These are phyloP conservation scores for Lophiostoma macrostomum DNA, from an alignment of 495 filamentous ascomycete species.

Conservation along the genomic window DNA sequence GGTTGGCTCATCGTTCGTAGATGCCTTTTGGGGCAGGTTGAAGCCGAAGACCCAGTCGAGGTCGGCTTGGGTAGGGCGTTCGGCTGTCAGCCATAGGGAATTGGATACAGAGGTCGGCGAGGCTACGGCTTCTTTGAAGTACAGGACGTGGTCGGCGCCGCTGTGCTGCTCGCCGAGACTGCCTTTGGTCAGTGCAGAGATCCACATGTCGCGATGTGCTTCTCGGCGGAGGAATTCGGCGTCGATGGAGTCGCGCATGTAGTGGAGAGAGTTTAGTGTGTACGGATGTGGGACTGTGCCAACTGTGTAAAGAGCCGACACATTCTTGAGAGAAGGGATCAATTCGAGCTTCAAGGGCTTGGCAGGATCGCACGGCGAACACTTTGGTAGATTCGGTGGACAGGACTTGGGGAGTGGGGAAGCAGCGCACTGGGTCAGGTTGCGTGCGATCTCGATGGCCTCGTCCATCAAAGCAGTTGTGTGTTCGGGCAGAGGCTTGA, in stretches of 20 bases:
- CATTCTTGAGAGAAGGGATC: slow-evolving; percentile 37
- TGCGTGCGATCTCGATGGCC: slow-evolving; percentile 65
- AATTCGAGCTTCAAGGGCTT: slow-evolving; percentile 47
- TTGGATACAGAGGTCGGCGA: slow-evolving; percentile 55
- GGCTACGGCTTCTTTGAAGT: slow-evolving; percentile 81
- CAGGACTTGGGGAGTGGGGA: slow-evolving; percentile 73
- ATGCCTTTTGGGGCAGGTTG: slow-evolving; percentile 58
- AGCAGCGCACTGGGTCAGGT: slow-evolving; percentile 68
- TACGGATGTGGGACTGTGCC: slow-evolving; percentile 88
- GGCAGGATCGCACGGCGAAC: slow-evolving; percentile 65
- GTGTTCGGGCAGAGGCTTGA: slow-evolving; percentile 72
- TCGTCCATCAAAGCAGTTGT: slow-evolving; percentile 69
- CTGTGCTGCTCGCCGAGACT: slow-evolving; percentile 59
- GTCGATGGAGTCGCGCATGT: slow-evolving; percentile 52
- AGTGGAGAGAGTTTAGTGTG: slow-evolving; percentile 65
- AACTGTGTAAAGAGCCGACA: slow-evolving; percentile 65
- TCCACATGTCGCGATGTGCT: slow-evolving; percentile 77
- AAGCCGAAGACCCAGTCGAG: slow-evolving; percentile 92
- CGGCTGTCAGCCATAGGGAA: slow-evolving; percentile 79
- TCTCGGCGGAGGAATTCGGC: slow-evolving; percentile 69
- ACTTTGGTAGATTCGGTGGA: slow-evolving; percentile 74
- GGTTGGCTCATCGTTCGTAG: slow-evolving; percentile 47
- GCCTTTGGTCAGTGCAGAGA: slow-evolving; percentile 67
- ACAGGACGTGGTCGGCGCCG: slow-evolving; percentile 60
- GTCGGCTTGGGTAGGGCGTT: slow-evolving; percentile 58